Percentiles rank a stretch among this genome's conserved stretches.
These are phyloP conservation scores for Komagataella populi DNA, from an alignment of 805 yeast genomes.

Conservation along the genomic window DNA sequence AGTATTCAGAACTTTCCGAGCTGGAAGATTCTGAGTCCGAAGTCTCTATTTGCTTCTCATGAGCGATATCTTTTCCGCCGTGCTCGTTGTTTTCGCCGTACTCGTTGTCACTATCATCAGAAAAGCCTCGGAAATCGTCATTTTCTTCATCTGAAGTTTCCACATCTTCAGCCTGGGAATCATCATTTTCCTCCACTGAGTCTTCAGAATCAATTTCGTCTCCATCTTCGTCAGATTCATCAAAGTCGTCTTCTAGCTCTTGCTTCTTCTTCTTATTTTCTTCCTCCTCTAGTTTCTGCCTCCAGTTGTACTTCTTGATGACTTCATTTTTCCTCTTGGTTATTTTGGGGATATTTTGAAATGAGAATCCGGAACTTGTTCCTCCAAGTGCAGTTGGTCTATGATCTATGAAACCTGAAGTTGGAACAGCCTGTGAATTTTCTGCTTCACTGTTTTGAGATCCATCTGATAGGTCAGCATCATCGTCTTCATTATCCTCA, in stretches of 20 bases:
- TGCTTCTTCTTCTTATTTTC: conserved; percentile 22
- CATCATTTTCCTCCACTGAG: conserved; percentile 6
- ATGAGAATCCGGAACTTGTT: conserved; percentile 58
- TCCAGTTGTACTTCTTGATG: conserved; percentile 62
- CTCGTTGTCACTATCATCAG: conserved; percentile 18
- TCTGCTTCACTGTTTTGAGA: neutral
- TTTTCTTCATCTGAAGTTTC: conserved; percentile 13
- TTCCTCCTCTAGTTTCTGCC: conserved; percentile 37
- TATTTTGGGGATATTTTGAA: conserved; percentile 38
- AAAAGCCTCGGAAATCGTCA: conserved; percentile 17
- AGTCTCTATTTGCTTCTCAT: neutral
- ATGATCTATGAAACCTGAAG: conserved; percentile 48
- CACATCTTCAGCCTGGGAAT: conserved; percentile 4
- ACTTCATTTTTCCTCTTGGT: conserved; percentile 26
- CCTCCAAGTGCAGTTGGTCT: conserved; percentile 53
- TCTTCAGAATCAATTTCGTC: conserved; percentile 10
- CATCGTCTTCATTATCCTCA: conserved; percentile 20
- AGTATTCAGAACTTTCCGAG: conserved; percentile 3
- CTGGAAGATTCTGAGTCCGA: neutral
- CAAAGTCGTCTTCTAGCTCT: conserved; percentile 55
- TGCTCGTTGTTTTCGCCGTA: conserved; percentile 14
- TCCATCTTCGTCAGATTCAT: conserved; percentile 18
- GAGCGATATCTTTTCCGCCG: conserved; percentile 6
- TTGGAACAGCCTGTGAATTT: conserved; percentile 19
- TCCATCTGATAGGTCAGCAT: conserved; percentile 10